Base-by-base conservation (phyloP, 163 green algal genomes). In the Scenedesmus sp. region DNA sequence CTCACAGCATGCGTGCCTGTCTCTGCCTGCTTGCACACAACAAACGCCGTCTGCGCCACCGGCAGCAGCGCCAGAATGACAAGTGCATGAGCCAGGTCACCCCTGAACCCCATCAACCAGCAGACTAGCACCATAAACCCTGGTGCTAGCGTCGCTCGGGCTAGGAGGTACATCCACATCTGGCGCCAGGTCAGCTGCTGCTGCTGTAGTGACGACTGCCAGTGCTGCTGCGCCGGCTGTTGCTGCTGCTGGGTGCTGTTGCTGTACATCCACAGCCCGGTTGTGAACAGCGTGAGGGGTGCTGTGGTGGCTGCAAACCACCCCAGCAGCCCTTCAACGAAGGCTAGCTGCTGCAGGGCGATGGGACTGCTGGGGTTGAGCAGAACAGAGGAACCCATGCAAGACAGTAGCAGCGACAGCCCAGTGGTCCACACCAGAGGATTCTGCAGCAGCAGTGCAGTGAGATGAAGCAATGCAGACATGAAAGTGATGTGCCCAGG, bases 11-110 rank as follows among this genome's bases (percentile, higher is more conserved):
- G n/a, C 13, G 84, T 91, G 35, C 93, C 91, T 35, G 30, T 70
- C 12, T 82, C 78, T 22, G 83, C 83, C 81, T 93, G 87, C 80
- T 95, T 89, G n/a, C 79, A 86, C 4, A 95, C 68, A 9, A 94
- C 81, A 84, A 95, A 95, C 18, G 93, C 93, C 3, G 88, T 94
- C 90, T 94, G 92, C 18, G 89, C 93, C 56, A 95, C 93, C n/a
- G 93, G 93, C 87, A 95, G 78, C 43, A 92, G 76, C 61, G 93
- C 87, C 15, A 95, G 85, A 49, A 94, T 83, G n/a, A 95, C 83
- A n/a, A 94, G 51, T 6, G 90, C 87, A 46, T 68, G 30, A 1
- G 56, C 90, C n/a, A 93, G 72, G 30, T 85, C 78, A 51, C 93
- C 93, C 20, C 26, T 30, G 24, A 95, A 73, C 20, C 93, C 91